These are phyloP conservation scores for Fusarium staphyleae DNA, from an alignment of 2,329 filamentous ascomycete species.

Conservation along the genomic window DNA sequence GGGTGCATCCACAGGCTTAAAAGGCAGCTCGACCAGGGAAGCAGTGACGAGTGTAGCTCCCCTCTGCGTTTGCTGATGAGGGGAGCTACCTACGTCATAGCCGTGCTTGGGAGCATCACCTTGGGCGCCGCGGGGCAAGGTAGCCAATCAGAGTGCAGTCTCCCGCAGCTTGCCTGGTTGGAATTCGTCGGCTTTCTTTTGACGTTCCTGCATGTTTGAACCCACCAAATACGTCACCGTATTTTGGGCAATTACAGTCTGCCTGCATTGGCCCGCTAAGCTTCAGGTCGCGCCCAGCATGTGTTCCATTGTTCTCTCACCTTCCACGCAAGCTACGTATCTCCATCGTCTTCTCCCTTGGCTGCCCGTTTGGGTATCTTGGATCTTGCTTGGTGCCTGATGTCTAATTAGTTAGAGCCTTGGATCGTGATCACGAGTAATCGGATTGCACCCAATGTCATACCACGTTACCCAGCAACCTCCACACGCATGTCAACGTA, in stretches of 20 bases:
- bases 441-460: conserved; percentile 7
- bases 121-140: conserved; percentile 15
- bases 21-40: conserved; percentile 32
- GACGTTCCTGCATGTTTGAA: conserved; percentile 39
- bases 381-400: conserved; percentile 6
- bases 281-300: not conserved
- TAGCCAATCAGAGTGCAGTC: conserved; percentile 14
- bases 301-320: conserved; percentile 12
- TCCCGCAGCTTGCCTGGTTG: conserved; percentile 20
- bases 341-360: conserved; percentile 11
- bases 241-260: conserved; percentile 7
- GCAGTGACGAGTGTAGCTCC: conserved; percentile 35
- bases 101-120: conserved; percentile 27
- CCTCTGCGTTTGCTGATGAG: conserved; percentile 15
- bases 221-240: conserved; percentile 39
- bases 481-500: not conserved
- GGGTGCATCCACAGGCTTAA: conserved; percentile 33
- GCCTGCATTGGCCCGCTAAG: conserved; percentile 15
- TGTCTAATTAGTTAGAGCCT: not conserved
- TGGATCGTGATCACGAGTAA: not conserved
- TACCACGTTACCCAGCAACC: not conserved
- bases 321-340: conserved; percentile 22
- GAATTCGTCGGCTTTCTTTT: conserved; percentile 21
- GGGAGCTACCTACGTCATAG: conserved; percentile 40
- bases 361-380: not conserved